These are phyloP conservation scores for Hanseniaspora valbyensis DNA, from an alignment of 805 yeast genomes.

Conservation along the genomic window DNA sequence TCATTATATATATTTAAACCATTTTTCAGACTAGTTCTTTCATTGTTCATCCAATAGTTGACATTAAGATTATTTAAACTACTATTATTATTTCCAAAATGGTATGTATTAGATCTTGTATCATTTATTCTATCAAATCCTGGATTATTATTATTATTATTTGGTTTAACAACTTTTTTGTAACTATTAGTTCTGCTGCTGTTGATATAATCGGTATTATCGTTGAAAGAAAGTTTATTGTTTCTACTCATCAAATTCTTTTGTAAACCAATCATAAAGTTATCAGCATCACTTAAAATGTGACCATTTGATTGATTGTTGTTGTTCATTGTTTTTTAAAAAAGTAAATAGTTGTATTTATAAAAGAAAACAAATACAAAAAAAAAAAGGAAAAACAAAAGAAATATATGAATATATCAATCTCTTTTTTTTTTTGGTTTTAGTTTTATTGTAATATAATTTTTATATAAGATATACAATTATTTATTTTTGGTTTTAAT, in stretches of 20 bases:
- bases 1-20: slow-evolving; percentile 3
- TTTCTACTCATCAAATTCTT: neutral
- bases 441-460: too few relatives aligned
- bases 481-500: too few relatives aligned
- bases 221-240: neutral
- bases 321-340: neutral
- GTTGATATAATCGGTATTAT: neutral
- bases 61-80: neutral
- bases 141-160: neutral
- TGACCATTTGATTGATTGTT: neutral
- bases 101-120: slow-evolving; percentile 12
- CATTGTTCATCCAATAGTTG: neutral
- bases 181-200: slow-evolving; percentile 8
- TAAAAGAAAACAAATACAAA: too few relatives aligned
- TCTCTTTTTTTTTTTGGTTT: too few relatives aligned
- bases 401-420: too few relatives aligned
- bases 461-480: too few relatives aligned
- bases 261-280: neutral
- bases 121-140: slow-evolving; percentile 1
- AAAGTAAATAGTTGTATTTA: neutral
- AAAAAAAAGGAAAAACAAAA: too few relatives aligned
- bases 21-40: neutral
- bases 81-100: slow-evolving; percentile 2
- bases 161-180: slow-evolving; percentile 6
- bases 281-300: neutral